Evolutionary conservation across 768 basidiomycete species (phyloP).

Genomic region (Tulasnella sp.): DNA sequence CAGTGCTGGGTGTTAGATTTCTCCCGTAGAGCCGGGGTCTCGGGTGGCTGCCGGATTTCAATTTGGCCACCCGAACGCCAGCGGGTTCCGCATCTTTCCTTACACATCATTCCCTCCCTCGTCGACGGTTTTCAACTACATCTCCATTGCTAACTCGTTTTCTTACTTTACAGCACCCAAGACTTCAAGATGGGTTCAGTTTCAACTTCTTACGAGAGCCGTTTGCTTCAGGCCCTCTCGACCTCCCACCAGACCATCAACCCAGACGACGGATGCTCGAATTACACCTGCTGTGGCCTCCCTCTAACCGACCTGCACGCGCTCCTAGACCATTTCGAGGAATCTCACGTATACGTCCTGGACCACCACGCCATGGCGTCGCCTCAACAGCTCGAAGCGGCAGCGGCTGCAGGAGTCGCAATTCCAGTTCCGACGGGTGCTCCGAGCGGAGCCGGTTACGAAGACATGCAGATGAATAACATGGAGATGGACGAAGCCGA

Average conservation of each 20-base stretch:
- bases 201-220: slow-evolving; percentile 53
- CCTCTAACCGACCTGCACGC: slow-evolving; percentile 72
- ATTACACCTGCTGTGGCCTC: slow-evolving; percentile 87
- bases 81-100: not conserved
- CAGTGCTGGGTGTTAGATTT: not conserved
- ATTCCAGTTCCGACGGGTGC: slow-evolving; percentile 20
- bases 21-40: not conserved
- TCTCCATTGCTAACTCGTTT: not conserved
- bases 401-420: slow-evolving; percentile 33
- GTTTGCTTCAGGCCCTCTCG: slow-evolving; percentile 61
- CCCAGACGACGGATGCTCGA: slow-evolving; percentile 76
- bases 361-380: slow-evolving; percentile 36
- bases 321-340: slow-evolving; percentile 88
- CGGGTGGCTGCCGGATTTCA: slow-evolving; percentile 1
- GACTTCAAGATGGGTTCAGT: slow-evolving; percentile 48
- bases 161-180: slow-evolving; percentile 37
- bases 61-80: not conserved
- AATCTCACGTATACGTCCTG: slow-evolving; percentile 76
- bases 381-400: slow-evolving; percentile 35
- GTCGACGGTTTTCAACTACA: too few relatives aligned
- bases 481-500: slow-evolving; percentile 28
- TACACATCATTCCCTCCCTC: not conserved
- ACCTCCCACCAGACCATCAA: slow-evolving; percentile 47
- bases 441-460: not conserved
- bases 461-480: slow-evolving; percentile 20